Evolutionary conservation across 2,329 filamentous ascomycete species (phyloP).

Genomic region (Epichloe gansuensis): DNA sequence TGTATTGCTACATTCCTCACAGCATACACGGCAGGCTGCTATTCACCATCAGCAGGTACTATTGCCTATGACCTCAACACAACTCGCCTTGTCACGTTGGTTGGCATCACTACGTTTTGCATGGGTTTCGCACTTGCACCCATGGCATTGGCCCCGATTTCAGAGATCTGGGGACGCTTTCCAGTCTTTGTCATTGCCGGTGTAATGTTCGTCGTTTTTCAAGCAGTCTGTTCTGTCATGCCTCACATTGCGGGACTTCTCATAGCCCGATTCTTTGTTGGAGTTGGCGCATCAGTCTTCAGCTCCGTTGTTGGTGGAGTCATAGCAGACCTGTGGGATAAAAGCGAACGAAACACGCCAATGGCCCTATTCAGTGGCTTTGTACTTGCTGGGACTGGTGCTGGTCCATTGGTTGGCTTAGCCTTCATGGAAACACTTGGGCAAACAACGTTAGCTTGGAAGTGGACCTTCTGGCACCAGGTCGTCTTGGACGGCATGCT

Average conservation of each 20-base stretch:
- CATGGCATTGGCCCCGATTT: constrained; percentile 80
- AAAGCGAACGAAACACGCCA: constrained; percentile 68
- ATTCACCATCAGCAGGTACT: constrained; percentile 55
- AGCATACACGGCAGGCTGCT: constrained; percentile 71
- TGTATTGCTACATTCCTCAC: constrained; percentile 66
- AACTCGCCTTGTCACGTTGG: constrained; percentile 51
- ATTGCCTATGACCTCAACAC: constrained; percentile 56
- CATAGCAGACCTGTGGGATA: constrained; percentile 73
- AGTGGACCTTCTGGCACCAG: constrained; percentile 86
- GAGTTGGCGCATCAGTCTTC: constrained; percentile 66
- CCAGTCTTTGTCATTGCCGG: constrained; percentile 71
- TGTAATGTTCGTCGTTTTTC: constrained; percentile 56
- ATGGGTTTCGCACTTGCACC: constrained; percentile 70
- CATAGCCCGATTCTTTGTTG: constrained; percentile 61
- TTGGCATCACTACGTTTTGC: constrained; percentile 74
- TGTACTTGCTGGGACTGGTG: constrained; percentile 67
- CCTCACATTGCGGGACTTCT: constrained; percentile 61
- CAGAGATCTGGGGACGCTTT: constrained; percentile 76
- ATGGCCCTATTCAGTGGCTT: constrained; percentile 81
- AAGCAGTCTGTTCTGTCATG: constrained; percentile 63
- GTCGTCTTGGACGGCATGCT: constrained; percentile 55
- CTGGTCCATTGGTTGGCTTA: constrained; percentile 61
- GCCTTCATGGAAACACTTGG: constrained; percentile 53
- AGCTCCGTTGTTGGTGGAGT: constrained; percentile 90
- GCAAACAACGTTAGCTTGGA: constrained; percentile 42